phyloP scores from a whole-genome alignment of 2,329 filamentous ascomycete genomes.

The Ceratocystis destructans region DNA sequence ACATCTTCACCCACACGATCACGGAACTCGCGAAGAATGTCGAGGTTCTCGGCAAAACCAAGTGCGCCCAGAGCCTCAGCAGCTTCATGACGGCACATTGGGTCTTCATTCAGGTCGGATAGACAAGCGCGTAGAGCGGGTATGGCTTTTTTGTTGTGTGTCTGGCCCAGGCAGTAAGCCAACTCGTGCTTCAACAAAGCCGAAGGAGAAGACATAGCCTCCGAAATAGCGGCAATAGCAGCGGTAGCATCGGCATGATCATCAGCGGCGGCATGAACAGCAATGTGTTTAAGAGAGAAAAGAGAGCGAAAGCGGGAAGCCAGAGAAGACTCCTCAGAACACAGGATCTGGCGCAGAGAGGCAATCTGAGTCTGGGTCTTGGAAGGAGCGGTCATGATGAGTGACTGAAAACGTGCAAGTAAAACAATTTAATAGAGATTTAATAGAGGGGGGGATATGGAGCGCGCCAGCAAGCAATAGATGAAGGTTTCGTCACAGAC shows the following conservation, averaged over 20 bases:
- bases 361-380: constrained; percentile 35
- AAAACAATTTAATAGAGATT: not conserved
- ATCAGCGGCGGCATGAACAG: constrained; percentile 56
- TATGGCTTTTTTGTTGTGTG: constrained; percentile 60
- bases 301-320: constrained; percentile 87
- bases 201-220: constrained; percentile 70
- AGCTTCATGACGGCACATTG: constrained; percentile 93
- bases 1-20: constrained; percentile 64
- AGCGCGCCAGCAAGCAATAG: not conserved
- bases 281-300: constrained; percentile 93
- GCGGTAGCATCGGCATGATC: constrained; percentile 41
- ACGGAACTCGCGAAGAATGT: constrained; percentile 56
- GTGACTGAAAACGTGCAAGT: not conserved
- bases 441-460: not conserved
- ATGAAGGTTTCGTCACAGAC: not conserved
- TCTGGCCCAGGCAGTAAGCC: constrained; percentile 92
- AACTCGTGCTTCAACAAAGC: constrained; percentile 92
- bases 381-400: constrained; percentile 14
- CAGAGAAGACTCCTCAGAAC: constrained; percentile 66
- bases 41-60: constrained; percentile 59
- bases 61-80: constrained; percentile 88
- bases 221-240: constrained; percentile 69
- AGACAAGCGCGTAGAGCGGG: constrained; percentile 60
- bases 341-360: constrained; percentile 60
- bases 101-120: constrained; percentile 65